Evolutionary conservation across 2,329 filamentous ascomycete species (phyloP), one percentile per base, ranked within the genome.

Genomic region (Aspergillus tanneri): DNA sequence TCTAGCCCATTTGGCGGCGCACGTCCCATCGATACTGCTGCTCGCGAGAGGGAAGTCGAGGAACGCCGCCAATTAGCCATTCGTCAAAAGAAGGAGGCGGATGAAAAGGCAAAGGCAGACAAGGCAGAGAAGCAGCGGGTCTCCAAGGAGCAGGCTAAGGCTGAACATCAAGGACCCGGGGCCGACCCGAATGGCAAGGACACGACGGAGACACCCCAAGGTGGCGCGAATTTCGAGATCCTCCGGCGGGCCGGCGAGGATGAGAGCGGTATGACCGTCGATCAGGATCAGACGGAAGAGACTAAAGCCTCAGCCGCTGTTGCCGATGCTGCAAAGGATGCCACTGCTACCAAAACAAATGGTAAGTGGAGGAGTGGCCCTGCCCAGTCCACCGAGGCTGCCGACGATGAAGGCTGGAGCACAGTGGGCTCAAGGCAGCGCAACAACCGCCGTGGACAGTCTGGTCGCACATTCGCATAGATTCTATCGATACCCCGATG

Each of bases 1-100:
- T 81, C 90, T 21, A 97, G 87, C 70, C 90, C 90, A 32, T 99
- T 99, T 67, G 93, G 93, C 62, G 91, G 88, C 52, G 93, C 93
- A 47, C 85, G 87, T 54, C 93, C 93, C 46, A 96, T 97, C 61
- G 91, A 99, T 72, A 97, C 92, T 38, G 88, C 89, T 37, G 82
- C 90, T 11, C 85, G 88, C 57, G 92, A 97, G 75, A 86, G 85
- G 61, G 86, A 95, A 69, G 84, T 99, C 49, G 92, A 95, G 63
- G 90, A 96, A 74, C 95, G 90, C 79, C 82, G 87, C 57, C 77
- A 87, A 62, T 77, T 88, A 49, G 80, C 82, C 5, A 55, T 90
- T 21, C 84, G 84, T 55, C 85, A 93, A 70, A 95, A 95, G 82
- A 88, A 86, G 66, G 90, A 95, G 61, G 83, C 86, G 1, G 89